Evolutionary conservation across 306 rosid genomes (phyloP).

Genomic region (Vicia faba): DNA sequence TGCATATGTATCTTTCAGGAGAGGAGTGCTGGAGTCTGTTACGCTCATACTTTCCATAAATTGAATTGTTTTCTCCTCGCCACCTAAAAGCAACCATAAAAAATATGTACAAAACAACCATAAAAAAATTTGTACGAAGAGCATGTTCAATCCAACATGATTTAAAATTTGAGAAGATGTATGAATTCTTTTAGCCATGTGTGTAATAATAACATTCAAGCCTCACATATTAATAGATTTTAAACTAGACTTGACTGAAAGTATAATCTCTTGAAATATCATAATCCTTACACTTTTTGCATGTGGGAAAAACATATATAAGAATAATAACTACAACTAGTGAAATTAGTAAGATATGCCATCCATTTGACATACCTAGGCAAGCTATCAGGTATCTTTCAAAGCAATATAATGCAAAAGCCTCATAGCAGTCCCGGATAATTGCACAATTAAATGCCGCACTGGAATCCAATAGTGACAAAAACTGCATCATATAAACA

Average conservation of each 20-base stretch:
- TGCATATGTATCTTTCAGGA: conserved; percentile 71
- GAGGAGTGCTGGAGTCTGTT: conserved; percentile 73
- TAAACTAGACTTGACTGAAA: conserved; percentile 22
- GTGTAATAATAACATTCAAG: conserved; percentile 16
- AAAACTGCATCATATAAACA: conserved; percentile 65
- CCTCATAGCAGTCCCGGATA: conserved; percentile 96
- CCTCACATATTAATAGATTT: conserved; percentile 19
- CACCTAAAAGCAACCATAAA: conserved; percentile 61
- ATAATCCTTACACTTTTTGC: conserved; percentile 6
- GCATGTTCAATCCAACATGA: conserved; percentile 13
- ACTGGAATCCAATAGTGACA: conserved; percentile 82
- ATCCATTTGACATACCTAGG: conserved; percentile 66
- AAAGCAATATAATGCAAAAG: conserved; percentile 97
- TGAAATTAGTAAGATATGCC: conserved; percentile 23
- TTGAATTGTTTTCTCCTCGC: conserved; percentile 85
- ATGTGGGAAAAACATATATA: conserved; percentile 10
- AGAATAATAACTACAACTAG: conserved; percentile 26
- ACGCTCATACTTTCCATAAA: conserved; percentile 79
- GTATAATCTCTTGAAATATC: conserved; percentile 14
- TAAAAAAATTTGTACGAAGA: conserved; percentile 20
- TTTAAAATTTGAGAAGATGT: conserved; percentile 23
- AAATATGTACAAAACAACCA: conserved; percentile 26
- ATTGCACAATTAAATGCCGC: conserved; percentile 94
- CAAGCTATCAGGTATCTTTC: conserved; percentile 97
- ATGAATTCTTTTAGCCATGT: conserved; percentile 22